These are phyloP conservation scores for Blastobotrys muscicola DNA, from an alignment of 805 yeast species.

Conservation along the genomic window DNA sequence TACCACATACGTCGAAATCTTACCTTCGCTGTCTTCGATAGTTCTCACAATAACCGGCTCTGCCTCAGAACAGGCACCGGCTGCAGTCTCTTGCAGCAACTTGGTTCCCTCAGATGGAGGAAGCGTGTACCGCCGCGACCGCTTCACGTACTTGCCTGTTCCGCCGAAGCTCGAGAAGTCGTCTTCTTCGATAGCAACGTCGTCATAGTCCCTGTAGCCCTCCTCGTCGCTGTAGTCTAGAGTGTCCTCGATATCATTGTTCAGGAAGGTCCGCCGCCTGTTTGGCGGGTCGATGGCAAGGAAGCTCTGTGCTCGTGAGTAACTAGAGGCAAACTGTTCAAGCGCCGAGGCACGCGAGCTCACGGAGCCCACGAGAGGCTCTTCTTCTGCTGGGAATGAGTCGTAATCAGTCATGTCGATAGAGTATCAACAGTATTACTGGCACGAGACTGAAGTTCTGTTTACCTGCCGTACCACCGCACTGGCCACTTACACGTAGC, in stretches of 20 bases:
- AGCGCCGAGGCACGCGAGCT: not conserved
- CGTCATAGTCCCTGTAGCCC: slow-evolving; percentile 4
- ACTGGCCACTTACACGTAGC: too few species aligned
- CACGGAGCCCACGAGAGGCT: not conserved
- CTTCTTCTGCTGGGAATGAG: not conserved
- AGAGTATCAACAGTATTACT: not conserved
- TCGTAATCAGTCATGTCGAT: not conserved
- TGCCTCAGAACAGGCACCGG: slow-evolving; percentile 29
- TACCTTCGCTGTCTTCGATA: slow-evolving; percentile 64
- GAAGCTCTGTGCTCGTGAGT: slow-evolving; percentile 69
- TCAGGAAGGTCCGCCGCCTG: slow-evolving; percentile 42
- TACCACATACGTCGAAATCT: slow-evolving; percentile 57
- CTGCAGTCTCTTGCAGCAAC: slow-evolving; percentile 14
- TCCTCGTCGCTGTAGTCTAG: slow-evolving; percentile 9
- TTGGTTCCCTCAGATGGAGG: slow-evolving; percentile 11
- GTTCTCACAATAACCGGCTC: slow-evolving; percentile 48
- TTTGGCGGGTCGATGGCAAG: slow-evolving; percentile 42
- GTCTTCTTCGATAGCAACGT: slow-evolving; percentile 1
- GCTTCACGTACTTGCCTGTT: slow-evolving; percentile 1
- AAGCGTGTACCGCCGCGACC: slow-evolving; percentile 9
- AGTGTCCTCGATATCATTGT: slow-evolving; percentile 9
- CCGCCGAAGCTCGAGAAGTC: not conserved
- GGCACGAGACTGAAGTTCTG: too few species aligned
- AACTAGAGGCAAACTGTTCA: slow-evolving; percentile 72
- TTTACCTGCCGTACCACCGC: too few species aligned